Evolutionary conservation across 164 flowering plant species (phyloP).

Genomic region (Saururus chinensis): DNA sequence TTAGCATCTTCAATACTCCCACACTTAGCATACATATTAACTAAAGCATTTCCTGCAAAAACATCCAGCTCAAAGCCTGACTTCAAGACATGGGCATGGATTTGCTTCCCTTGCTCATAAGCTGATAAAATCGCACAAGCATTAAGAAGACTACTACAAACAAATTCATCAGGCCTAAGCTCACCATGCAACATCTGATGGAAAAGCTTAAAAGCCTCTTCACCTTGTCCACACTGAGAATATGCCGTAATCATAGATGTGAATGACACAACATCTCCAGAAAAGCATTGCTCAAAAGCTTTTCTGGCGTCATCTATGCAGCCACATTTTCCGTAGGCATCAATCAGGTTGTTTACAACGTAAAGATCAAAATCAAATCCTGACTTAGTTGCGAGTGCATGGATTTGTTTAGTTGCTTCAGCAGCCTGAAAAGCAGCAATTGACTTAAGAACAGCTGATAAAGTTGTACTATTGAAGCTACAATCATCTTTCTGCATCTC

Average conservation of each 20-base stretch:
- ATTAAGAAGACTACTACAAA: constrained; percentile 56
- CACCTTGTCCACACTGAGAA: constrained; percentile 58
- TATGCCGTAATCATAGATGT: constrained; percentile 66
- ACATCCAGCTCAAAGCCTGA: constrained; percentile 46
- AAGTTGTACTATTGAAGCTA: constrained; percentile 53
- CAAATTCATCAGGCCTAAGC: constrained; percentile 51
- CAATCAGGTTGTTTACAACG: constrained; percentile 53
- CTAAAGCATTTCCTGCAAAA: constrained; percentile 77
- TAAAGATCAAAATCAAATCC: constrained; percentile 39
- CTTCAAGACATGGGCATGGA: constrained; percentile 62
- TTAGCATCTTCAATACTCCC: constrained; percentile 73
- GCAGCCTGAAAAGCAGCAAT: constrained; percentile 34
- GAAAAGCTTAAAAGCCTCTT: constrained; percentile 71
- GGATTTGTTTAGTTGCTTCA: constrained; percentile 35
- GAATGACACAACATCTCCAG: constrained; percentile 49
- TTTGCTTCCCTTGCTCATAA: constrained; percentile 76
- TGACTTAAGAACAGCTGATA: constrained; percentile 46
- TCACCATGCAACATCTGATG: constrained; percentile 32
- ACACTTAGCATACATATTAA: constrained; percentile 83
- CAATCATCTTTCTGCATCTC: constrained; percentile 30
- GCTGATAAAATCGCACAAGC: constrained; percentile 77
- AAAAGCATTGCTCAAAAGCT: constrained; percentile 33
- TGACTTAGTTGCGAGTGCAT: constrained; percentile 41
- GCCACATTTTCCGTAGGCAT: constrained; percentile 63
- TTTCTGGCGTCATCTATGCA: constrained; percentile 35